phyloP scores from a whole-genome alignment of 192 early-diverging fungal species.

The Chytriomyces confervae region DNA sequence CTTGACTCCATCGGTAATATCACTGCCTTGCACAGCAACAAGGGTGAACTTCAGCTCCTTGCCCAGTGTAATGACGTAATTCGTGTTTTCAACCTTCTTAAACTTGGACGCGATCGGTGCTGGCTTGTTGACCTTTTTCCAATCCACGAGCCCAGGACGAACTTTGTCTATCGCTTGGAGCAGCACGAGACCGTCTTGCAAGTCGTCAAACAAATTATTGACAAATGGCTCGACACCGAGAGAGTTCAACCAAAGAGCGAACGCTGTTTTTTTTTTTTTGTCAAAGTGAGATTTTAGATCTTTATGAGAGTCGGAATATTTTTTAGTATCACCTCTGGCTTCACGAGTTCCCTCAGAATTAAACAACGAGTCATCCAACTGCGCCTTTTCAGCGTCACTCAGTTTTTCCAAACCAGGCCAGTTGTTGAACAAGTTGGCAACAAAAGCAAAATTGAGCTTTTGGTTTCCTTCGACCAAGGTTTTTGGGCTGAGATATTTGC shows the following conservation, averaged over 20 bases:
- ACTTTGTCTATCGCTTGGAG: conserved; percentile 97
- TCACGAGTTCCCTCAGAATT: conserved; percentile 83
- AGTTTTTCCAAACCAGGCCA: conserved; percentile 93
- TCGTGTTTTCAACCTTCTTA: conserved; percentile 98
- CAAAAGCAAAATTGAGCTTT: conserved; percentile 98
- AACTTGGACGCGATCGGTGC: conserved; percentile 79
- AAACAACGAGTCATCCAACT: conserved; percentile 79
- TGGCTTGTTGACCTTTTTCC: conserved; percentile 87
- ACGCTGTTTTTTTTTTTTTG: conserved; percentile 57
- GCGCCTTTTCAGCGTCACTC: conserved; percentile 85
- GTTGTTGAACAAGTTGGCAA: conserved; percentile 97
- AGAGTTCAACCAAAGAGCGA: conserved; percentile 97
- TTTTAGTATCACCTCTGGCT: conserved; percentile 65
- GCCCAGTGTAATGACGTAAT: conserved; percentile 88
- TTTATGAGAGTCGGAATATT: neutral
- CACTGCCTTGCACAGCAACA: conserved; percentile 93
- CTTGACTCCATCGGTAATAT: conserved; percentile 90
- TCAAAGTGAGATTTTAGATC: neutral
- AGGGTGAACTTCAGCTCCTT: conserved; percentile 86
- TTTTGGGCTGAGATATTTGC: conserved; percentile 93
- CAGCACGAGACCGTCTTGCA: conserved; percentile 87
- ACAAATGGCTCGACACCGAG: conserved; percentile 97
- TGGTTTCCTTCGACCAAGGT: conserved; percentile 94
- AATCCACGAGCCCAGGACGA: conserved; percentile 86
- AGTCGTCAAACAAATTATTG: conserved; percentile 97